These are phyloP conservation scores for Suillus subaureus DNA, from an alignment of 768 basidiomycete genomes.

Conservation along the genomic window DNA sequence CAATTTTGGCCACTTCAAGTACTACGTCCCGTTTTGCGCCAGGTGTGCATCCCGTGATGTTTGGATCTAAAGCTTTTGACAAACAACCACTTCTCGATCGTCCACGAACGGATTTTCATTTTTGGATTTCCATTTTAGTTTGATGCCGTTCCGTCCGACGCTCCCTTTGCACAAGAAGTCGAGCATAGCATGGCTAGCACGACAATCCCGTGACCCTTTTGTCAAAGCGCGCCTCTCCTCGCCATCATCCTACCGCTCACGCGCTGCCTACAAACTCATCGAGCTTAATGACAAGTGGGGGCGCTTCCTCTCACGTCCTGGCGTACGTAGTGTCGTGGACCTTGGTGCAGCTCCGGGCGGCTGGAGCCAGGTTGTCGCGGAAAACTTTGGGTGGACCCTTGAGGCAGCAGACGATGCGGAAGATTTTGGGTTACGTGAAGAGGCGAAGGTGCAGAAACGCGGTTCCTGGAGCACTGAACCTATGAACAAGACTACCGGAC, in stretches of 20 bases:
- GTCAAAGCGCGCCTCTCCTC: slow-evolving; percentile 56
- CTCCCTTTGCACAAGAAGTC: slow-evolving; percentile 31
- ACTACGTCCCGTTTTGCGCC: too few relatives aligned
- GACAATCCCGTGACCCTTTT: slow-evolving; percentile 73
- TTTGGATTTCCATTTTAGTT: slow-evolving; percentile 10
- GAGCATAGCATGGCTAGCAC: slow-evolving; percentile 62
- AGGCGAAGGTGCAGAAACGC: slow-evolving; percentile 1
- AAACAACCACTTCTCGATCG: slow-evolving; percentile 1
- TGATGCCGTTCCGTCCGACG: slow-evolving; percentile 41
- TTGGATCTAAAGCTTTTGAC: slow-evolving; percentile 3
- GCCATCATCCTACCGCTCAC: slow-evolving; percentile 65
- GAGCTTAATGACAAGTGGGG: slow-evolving; percentile 68
- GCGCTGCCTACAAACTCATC: slow-evolving; percentile 91
- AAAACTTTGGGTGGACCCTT: slow-evolving; percentile 54
- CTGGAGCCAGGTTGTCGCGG: slow-evolving; percentile 86
- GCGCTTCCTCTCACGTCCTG: slow-evolving; percentile 49
- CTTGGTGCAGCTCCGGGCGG: slow-evolving; percentile 93
- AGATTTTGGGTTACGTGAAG: slow-evolving; percentile 4
- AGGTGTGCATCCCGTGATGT: background rate
- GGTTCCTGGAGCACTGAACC: slow-evolving; percentile 28
- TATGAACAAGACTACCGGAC: slow-evolving; percentile 14
- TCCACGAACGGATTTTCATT: background rate
- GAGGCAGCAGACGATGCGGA: slow-evolving; percentile 1
- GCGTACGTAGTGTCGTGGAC: slow-evolving; percentile 74
- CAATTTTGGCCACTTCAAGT: background rate